phyloP scores from a whole-genome alignment of 2,329 filamentous ascomycete species.

The Trichoderma koningiopsis region DNA sequence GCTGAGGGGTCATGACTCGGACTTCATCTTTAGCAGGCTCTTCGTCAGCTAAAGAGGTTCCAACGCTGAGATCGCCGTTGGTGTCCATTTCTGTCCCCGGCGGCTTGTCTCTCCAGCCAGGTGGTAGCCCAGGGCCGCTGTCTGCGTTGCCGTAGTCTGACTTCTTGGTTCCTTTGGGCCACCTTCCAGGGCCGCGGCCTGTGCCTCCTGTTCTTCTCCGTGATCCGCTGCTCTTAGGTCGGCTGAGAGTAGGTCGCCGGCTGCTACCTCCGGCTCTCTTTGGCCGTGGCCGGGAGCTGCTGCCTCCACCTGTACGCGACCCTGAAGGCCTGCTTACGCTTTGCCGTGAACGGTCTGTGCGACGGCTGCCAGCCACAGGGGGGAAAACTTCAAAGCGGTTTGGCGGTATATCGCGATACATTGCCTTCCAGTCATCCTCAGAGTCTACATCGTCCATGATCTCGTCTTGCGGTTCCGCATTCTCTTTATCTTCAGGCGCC shows the following conservation, averaged over 20 bases:
- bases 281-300: conserved; percentile 44
- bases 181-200: conserved; percentile 64
- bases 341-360: conserved; percentile 49
- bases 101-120: conserved; percentile 51
- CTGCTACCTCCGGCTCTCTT: conserved; percentile 42
- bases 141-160: conserved; percentile 68
- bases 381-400: conserved; percentile 80
- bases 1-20: conserved; percentile 36
- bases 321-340: conserved; percentile 44
- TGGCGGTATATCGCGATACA: conserved; percentile 63
- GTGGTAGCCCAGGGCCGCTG: conserved; percentile 65
- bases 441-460: conserved; percentile 34
- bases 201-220: conserved; percentile 63
- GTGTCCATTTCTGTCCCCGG: neutral
- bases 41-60: conserved; percentile 28
- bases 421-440: conserved; percentile 47
- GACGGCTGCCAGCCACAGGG: conserved; percentile 55
- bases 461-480: conserved; percentile 33
- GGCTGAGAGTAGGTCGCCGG: conserved; percentile 39
- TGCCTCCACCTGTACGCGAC: conserved; percentile 40
- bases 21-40: conserved; percentile 39
- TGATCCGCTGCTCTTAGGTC: conserved; percentile 47
- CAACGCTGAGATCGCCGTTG: neutral
- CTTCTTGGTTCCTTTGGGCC: conserved; percentile 70
- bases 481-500: conserved; percentile 39